Evolutionary conservation across 73 alveolate species (phyloP).

Genomic region (Tetrahymena thermophila): DNA sequence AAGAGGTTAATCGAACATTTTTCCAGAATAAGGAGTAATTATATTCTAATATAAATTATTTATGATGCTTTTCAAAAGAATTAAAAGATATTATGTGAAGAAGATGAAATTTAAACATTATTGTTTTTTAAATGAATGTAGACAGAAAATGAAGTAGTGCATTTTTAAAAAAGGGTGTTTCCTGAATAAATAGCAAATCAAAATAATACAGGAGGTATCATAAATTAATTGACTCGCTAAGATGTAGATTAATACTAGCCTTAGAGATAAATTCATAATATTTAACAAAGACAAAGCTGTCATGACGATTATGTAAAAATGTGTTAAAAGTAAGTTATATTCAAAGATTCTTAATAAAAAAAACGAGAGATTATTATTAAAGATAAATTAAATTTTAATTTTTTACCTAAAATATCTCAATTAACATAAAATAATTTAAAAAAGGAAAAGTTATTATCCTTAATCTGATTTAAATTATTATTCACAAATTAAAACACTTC

Average conservation of each 20-base stretch:
- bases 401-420: neutral
- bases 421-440: no score
- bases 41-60: neutral
- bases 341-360: neutral
- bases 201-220: neutral
- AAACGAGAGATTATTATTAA: neutral
- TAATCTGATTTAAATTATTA: neutral
- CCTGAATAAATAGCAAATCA: neutral
- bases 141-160: neutral
- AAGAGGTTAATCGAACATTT: neutral
- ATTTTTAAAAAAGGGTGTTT: neutral
- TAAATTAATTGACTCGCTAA: neutral
- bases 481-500: neutral
- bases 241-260: neutral
- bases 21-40: neutral
- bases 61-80: neutral
- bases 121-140: neutral
- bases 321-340: neutral
- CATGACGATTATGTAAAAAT: neutral
- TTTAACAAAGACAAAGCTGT: neutral
- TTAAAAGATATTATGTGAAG: neutral
- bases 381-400: neutral
- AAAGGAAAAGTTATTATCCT: neutral
- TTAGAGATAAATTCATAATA: neutral
- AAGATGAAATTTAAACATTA: neutral